Evolutionary conservation across 371 early-diverging fungal genomes (phyloP).

Genomic region (Mucor saturninus): DNA sequence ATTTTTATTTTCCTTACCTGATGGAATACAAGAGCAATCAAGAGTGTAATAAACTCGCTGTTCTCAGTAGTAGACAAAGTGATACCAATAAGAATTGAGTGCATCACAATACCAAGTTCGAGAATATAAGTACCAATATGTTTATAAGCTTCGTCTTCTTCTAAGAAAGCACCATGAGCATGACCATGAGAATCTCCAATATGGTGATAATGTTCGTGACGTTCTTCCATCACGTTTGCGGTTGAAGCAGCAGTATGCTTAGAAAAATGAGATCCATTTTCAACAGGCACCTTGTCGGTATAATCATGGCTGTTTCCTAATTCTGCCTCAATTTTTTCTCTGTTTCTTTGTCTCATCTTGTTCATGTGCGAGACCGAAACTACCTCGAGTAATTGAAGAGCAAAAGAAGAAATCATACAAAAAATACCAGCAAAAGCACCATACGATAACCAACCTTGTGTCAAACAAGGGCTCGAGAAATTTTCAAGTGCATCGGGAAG

Average conservation of each 20-base stretch:
- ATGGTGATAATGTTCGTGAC: constrained; percentile 8
- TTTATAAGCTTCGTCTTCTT: constrained; percentile 32
- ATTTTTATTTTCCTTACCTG: constrained; percentile 53
- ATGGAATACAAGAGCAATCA: constrained; percentile 88
- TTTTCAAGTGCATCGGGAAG: constrained; percentile 46
- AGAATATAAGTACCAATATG: constrained; percentile 65
- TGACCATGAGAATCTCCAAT: constrained; percentile 19
- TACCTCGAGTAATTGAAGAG: constrained; percentile 46
- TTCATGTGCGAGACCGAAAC: constrained; percentile 37
- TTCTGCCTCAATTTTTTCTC: constrained; percentile 11
- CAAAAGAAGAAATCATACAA: constrained; percentile 52
- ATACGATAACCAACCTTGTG: constrained; percentile 37
- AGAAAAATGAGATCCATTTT: neutral
- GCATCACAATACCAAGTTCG: constrained; percentile 84
- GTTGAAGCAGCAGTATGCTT: neutral
- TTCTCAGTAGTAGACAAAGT: constrained; percentile 73
- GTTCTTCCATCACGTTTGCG: neutral
- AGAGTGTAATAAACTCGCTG: constrained; percentile 68
- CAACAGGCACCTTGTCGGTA: constrained; percentile 5
- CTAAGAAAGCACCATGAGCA: constrained; percentile 50
- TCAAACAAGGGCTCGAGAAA: constrained; percentile 50
- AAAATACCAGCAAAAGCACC: constrained; percentile 52
- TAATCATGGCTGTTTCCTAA: constrained; percentile 4
- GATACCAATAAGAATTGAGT: constrained; percentile 88
- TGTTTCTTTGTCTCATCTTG: constrained; percentile 17